Percentiles rank a stretch among this genome's conserved stretches.
phyloP scores from a whole-genome alignment of 768 basidiomycete species.

The Leucocoprinus birnbaumii region DNA sequence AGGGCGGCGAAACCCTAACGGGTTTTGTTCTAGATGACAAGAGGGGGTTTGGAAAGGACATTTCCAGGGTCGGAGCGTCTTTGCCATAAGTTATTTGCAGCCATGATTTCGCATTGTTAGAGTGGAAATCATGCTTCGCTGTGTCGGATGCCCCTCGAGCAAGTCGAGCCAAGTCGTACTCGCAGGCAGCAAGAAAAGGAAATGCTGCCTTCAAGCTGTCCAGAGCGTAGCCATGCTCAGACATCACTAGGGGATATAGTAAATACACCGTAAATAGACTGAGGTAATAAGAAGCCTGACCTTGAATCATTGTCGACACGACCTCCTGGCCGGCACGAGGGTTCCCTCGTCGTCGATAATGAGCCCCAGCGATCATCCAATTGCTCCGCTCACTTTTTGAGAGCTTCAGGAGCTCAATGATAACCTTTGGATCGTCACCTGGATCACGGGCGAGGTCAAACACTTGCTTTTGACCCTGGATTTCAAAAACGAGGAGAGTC shows the following conservation, averaged over 20 bases:
- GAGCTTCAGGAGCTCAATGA: conserved; percentile 43
- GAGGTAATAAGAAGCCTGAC: conserved; percentile 25
- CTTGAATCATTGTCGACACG: conserved; percentile 42
- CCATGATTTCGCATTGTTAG: conserved; percentile 38
- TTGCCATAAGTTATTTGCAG: conserved; percentile 49
- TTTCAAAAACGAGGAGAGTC: conserved; percentile 27
- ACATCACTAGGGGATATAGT: conserved; percentile 33
- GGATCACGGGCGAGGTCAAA: conserved; percentile 39
- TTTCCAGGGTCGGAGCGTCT: background rate
- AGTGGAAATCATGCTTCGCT: conserved; percentile 23
- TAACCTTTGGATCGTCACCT: conserved; percentile 38
- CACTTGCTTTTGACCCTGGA: conserved; percentile 37
- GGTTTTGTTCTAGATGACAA: background rate
- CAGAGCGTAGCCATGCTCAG: conserved; percentile 29
- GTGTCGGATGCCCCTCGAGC: background rate
- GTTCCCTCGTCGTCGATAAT: conserved; percentile 50
- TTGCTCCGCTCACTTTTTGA: conserved; percentile 45
- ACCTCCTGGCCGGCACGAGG: conserved; percentile 41
- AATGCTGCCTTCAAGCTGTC: conserved; percentile 23
- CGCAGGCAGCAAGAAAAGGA: conserved; percentile 18
- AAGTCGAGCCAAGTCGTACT: conserved; percentile 4
- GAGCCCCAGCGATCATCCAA: conserved; percentile 55
- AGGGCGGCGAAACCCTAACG: background rate
- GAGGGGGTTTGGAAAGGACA: background rate
- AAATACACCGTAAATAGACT: background rate